Evolutionary conservation across 371 early-diverging fungal species (phyloP).

Genomic region (Lichtheimia hyalospora): DNA sequence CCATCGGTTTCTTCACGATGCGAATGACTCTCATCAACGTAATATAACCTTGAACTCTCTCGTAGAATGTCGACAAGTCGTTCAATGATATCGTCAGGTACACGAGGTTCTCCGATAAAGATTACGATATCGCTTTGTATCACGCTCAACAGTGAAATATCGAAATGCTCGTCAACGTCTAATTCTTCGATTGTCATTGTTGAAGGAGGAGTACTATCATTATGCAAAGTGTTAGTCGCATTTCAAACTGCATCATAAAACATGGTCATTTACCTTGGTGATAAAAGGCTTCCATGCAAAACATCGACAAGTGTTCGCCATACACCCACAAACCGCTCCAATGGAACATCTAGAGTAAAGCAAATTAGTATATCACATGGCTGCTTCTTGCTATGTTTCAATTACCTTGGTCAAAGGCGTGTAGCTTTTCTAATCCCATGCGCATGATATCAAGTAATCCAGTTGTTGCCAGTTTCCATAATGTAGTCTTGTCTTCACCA

Average conservation of each 20-base stretch:
- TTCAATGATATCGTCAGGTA: conserved; percentile 56
- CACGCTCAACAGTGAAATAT: conserved; percentile 67
- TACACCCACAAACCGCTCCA: conserved; percentile 60
- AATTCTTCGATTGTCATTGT: conserved; percentile 67
- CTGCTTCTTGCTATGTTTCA: conserved; percentile 16
- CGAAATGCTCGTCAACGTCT: conserved; percentile 77
- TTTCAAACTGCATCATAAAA: too few relatives aligned
- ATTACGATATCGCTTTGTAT: conserved; percentile 68
- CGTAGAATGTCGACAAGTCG: conserved; percentile 61
- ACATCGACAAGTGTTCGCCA: conserved; percentile 70
- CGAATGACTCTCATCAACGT: conserved; percentile 33
- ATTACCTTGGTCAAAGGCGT: conserved; percentile 58
- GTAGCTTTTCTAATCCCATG: conserved; percentile 59
- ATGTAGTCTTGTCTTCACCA: conserved; percentile 68
- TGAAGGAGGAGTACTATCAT: conserved; percentile 56
- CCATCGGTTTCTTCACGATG: conserved; percentile 16
- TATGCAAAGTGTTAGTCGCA: background rate
- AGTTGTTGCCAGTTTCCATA: conserved; percentile 76
- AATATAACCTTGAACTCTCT: conserved; percentile 54
- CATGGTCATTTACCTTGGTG: conserved; percentile 54
- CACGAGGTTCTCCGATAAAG: conserved; percentile 68
- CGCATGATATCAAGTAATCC: conserved; percentile 64
- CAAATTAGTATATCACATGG: background rate
- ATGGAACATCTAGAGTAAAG: conserved; percentile 46
- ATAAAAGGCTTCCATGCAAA: conserved; percentile 71